Base-by-base conservation (phyloP, 2,329 filamentous ascomycete genomes). In the Lasiodiplodia sp. region DNA sequence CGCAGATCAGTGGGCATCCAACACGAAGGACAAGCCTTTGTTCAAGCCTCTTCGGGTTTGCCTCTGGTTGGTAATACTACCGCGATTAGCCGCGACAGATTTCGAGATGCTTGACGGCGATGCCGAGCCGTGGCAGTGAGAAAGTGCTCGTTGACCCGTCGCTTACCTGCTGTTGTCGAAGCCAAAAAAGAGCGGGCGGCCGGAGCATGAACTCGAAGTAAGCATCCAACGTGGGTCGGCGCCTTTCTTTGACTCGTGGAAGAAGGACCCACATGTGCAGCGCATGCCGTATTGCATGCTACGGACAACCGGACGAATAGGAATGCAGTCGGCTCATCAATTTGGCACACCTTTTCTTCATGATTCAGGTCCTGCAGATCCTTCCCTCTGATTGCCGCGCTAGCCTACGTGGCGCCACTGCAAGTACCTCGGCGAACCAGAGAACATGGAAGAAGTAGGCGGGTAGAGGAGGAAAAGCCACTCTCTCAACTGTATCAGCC, bases 371-470 rank as follows among this genome's bases (percentile, higher is more conserved):
- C 28, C 28, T 28, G n/a, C 37, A 38, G 28, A 37, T n/a, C 53
- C 53, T 23, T 14, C 52, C 52, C 16, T 31, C 4, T 28, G 52
- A n/a, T 55, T 55, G 52, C 28, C 25, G 28, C 31, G 21, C 53
- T 37, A 57, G 53, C 31, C 52, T 57, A 38, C 53, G 53, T 57
- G 53, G 53, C 53, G 53, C 28, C 18, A 57, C 28, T 14, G 23
- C 25, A 31, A 34, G 31, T 37, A 18, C 53, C 8, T 18, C 21
- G 53, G 31, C 31, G 28, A 21, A 31, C 53, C 16, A 57, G 28
- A 37, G 38, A 38, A 37, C 18, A 37, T 21, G 53, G 11, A 57
- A 10, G 31, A 57, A 38, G 53, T n/a, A 37, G 28, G 37, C 31
- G 10, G 28, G 10, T 21, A 11, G 12, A 11, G n/a, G 52, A 18